Base-by-base conservation (phyloP, 306 rosid genomes). In the Citrullus mucosospermus region DNA sequence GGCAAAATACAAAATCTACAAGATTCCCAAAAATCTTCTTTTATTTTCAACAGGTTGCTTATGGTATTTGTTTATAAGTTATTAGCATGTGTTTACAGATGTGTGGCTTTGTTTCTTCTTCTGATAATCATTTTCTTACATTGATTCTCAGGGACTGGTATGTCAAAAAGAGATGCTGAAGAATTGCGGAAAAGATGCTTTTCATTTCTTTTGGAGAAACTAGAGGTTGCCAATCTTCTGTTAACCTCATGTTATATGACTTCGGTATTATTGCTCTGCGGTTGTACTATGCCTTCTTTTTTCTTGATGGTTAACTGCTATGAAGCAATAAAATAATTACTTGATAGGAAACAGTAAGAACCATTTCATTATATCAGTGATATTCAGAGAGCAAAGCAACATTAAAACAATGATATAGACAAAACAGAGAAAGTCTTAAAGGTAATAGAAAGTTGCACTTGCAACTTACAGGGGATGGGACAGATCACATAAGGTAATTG, bases 171-270 rank as follows among this genome's bases (percentile, higher is more conserved):
- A n/a, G 92, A 95, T 57, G 85, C 90, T 56, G 86, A 58, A 78
- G 88, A 86, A 73, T 79, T 91, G 58, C 84, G 96, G 86, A 85
- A 87, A 83, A 85, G 56, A 67, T 92, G 97, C 78, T 81, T 92
- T 79, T 83, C 84, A 10, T 85, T 89, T 80, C 85, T 91, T 78
- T 70, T 90, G 11, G 86, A 84, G 55, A 85, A 90, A 83, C 78
- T 95, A 66, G 74, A 75, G 86, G 98, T 93, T 66, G 73, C 78
- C 78, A 44, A 70, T 22, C 61, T 30, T 30, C 46, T n/a, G 16
- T 46, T 0, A 44, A 69, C 38, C 58, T 32, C 66, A 78, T 83
- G 18, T 66, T 71, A 51, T 51, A 38, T 58, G 51, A 20, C 22
- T 25, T 55, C 61, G 41, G 16, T 20, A n/a, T 11, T 18, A 30